A percentile compares a stretch with the other conserved stretches of the same genome.
Evolutionary conservation across 108 stramenopile species (phyloP).

Genomic region (Cyclotella choctawhatcheeana): DNA sequence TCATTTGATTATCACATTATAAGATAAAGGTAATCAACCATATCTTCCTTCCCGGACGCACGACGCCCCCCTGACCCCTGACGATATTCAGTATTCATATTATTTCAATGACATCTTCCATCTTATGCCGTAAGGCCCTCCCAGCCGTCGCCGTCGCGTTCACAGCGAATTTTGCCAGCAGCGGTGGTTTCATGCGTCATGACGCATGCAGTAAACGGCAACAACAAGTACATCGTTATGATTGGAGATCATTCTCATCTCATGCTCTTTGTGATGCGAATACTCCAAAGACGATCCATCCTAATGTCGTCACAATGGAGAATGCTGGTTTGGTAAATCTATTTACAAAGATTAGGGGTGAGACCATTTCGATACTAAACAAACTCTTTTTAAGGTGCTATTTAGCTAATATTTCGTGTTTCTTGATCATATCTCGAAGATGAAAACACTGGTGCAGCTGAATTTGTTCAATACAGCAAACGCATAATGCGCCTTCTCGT

Average conservation of each 20-base stretch:
- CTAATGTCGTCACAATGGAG: slow-evolving; percentile 20
- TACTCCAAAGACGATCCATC: slow-evolving; percentile 17
- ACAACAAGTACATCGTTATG: no score
- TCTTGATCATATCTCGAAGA: slow-evolving; percentile 14
- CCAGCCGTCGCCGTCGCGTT: slow-evolving; percentile 25
- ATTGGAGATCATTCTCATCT: no score
- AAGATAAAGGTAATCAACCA: background rate
- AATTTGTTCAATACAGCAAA: slow-evolving; percentile 76
- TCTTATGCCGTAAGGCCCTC: slow-evolving; percentile 23
- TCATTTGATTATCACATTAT: no score
- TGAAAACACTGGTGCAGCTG: slow-evolving; percentile 49
- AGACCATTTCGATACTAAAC: no score
- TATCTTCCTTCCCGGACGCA: background rate
- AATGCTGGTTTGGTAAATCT: slow-evolving; percentile 16
- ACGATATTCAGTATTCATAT: background rate
- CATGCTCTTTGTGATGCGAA: no score
- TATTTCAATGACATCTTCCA: slow-evolving; percentile 19
- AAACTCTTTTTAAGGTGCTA: background rate
- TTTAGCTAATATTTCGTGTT: background rate
- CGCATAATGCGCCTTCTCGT: slow-evolving; percentile 82
- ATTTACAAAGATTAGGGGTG: slow-evolving; percentile 41
- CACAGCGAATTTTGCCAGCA: slow-evolving; percentile 5
- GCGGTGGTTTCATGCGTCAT: no score
- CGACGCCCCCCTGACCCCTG: background rate
- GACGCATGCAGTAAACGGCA: no score